phyloP scores from a whole-genome alignment of 2,329 filamentous ascomycete species.

The Cryphonectria carpinicola region DNA sequence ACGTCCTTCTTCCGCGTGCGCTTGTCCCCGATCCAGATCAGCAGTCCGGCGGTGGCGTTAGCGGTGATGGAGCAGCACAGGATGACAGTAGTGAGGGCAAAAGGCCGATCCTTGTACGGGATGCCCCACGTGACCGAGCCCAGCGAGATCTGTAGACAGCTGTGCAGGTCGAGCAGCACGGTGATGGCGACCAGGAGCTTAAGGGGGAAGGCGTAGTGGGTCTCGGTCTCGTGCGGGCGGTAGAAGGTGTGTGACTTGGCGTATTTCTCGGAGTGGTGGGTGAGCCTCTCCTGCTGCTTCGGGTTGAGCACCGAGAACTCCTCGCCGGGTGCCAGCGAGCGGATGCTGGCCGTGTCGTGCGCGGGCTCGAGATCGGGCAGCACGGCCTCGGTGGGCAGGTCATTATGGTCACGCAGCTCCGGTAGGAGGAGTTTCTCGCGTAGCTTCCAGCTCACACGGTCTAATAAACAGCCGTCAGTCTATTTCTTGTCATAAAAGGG shows the following conservation, averaged over 20 bases:
- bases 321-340: conserved; percentile 50
- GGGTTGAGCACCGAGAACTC: conserved; percentile 64
- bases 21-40: conserved; percentile 77
- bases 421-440: conserved; percentile 66
- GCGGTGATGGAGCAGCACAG: conserved; percentile 77
- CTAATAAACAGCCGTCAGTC: conserved; percentile 32
- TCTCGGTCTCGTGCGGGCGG: conserved; percentile 83
- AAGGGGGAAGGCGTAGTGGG: conserved; percentile 79
- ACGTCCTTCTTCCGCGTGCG: conserved; percentile 86
- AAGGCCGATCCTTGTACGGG: conserved; percentile 68
- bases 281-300: conserved; percentile 69
- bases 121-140: conserved; percentile 81
- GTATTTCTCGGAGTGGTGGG: conserved; percentile 80
- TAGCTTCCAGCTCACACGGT: conserved; percentile 64
- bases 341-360: conserved; percentile 41
- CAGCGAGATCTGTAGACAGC: conserved; percentile 77
- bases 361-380: conserved; percentile 44
- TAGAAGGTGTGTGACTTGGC: conserved; percentile 86
- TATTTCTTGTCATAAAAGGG: no score
- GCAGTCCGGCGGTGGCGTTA: conserved; percentile 75
- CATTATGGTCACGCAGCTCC: conserved; percentile 68
- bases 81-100: conserved; percentile 78
- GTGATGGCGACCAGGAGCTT: conserved; percentile 76
- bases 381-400: conserved; percentile 56
- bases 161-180: conserved; percentile 79